Conservation (phyloP, 176 grass and related monocot species). For the Leersia perrieri region DNA sequence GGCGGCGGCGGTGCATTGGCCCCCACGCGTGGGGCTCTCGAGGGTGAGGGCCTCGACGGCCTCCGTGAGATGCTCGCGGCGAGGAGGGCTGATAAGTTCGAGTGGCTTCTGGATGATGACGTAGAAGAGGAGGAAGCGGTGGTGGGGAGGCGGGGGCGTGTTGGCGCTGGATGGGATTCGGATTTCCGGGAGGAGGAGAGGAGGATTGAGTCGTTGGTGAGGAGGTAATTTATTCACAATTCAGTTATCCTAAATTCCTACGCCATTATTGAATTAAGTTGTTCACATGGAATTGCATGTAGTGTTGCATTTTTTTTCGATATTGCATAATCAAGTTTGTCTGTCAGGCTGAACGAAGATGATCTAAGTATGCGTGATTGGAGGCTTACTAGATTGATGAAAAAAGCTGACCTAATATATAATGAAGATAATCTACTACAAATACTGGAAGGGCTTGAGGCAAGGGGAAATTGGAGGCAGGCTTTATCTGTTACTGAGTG, state of each 20-base stretch:
- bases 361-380: conserved; percentile 62
- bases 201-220: conserved; percentile 59
- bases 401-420: conserved; percentile 56
- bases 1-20: neutral
- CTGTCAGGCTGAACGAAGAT: conserved; percentile 46
- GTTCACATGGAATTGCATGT: neutral
- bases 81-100: conserved; percentile 54
- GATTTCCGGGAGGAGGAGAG: conserved; percentile 40
- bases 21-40: conserved; percentile 20
- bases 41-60: conserved; percentile 50
- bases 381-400: conserved; percentile 86
- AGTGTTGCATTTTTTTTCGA: conserved; percentile 2
- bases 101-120: conserved; percentile 74
- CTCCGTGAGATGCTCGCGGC: conserved; percentile 67
- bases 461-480: conserved; percentile 69
- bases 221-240: conserved; percentile 47
- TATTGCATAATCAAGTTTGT: conserved; percentile 17
- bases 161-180: neutral
- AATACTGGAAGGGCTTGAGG: conserved; percentile 69
- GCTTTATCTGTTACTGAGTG: conserved; percentile 77
- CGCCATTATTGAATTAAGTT: neutral
- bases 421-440: conserved; percentile 71
- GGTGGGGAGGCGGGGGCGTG: neutral
- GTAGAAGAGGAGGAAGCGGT: conserved; percentile 36
- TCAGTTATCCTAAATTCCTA: neutral